A percentile compares a stretch with the other conserved stretches of the same genome.
phyloP scores from a whole-genome alignment of 495 filamentous ascomycete species.

The Podospora bellae-mahoneyi region DNA sequence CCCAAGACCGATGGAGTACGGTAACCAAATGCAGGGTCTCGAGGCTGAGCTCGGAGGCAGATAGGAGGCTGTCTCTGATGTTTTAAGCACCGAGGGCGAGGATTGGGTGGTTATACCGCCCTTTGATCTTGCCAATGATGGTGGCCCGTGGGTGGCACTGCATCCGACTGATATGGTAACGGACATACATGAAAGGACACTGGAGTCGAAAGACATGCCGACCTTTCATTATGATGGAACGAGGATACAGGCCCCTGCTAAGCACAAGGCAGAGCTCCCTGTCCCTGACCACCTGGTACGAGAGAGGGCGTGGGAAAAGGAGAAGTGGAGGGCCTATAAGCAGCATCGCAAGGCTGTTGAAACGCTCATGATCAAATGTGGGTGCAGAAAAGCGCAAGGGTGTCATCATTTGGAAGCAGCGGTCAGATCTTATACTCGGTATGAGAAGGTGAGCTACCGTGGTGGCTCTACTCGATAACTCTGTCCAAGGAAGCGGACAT shows the following conservation, averaged over 20 bases:
- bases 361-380: neutral
- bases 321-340: neutral
- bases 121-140: neutral
- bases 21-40: conserved; percentile 56
- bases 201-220: neutral
- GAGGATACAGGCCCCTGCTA: neutral
- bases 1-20: conserved; percentile 80
- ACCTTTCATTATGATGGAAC: neutral
- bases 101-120: neutral
- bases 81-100: neutral
- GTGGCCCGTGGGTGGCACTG: neutral
- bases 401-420: neutral
- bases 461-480: neutral
- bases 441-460: neutral
- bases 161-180: neutral
- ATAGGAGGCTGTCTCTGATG: conserved; percentile 12
- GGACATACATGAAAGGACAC: neutral
- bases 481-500: neutral
- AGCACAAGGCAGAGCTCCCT: neutral
- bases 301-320: neutral
- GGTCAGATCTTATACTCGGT: neutral
- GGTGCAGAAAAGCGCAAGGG: neutral
- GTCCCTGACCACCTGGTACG: neutral
- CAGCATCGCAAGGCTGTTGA: neutral
- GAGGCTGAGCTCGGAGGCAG: conserved; percentile 78